Evolutionary conservation across 139 green algal species (phyloP), one percentile per base, ranked within the genome.

Genomic region (Zygnema cylindricum): DNA sequence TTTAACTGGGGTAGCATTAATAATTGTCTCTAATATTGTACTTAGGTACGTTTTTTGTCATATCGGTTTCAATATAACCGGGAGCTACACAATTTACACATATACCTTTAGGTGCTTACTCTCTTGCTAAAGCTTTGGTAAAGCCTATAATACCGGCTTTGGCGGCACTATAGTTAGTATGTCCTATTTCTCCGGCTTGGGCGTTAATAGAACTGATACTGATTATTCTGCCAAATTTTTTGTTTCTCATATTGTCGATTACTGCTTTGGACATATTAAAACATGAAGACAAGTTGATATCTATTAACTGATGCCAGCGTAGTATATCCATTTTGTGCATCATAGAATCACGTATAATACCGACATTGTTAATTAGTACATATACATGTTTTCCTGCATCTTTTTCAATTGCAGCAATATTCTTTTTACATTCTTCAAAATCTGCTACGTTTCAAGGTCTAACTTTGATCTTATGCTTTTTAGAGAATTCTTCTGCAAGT

Each of bases 61-160:
- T 81, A 38, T 81, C 73, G 16, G 73, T 81, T 22, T 21, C 22
- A 39, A 81, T 81, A 39, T 32, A 81, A 81, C 73, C 73, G 16
- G 73, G 73, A 35, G 73, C 73, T 38, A 81, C 16, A 16, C 16
- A 16, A 81, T 81, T 81, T 16, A 81, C 73, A 16, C 73, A 38
- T 16, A 81, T 81, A 38, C 73, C 73, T 39, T 81, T 81, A 16
- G 73, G 73, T 16, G 16, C 16, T 16, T 57, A 38, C 22, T 81
- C 73, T 39, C 16, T 16, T 22, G 73, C 73, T 38, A 81, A 16
- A 16, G 73, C 22, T 38, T 38, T 16, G 16, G 73, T 81, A 35
- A 81, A 57, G 73, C 22, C 16, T 16, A 57, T 21, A 16, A 81
- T 81, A 38, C 36, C 73, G 16, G 73, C 25, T 73, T 73, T 73